Conservation (phyloP, 164 flowering plant genomes). For the Cinnamomum micranthum region DNA sequence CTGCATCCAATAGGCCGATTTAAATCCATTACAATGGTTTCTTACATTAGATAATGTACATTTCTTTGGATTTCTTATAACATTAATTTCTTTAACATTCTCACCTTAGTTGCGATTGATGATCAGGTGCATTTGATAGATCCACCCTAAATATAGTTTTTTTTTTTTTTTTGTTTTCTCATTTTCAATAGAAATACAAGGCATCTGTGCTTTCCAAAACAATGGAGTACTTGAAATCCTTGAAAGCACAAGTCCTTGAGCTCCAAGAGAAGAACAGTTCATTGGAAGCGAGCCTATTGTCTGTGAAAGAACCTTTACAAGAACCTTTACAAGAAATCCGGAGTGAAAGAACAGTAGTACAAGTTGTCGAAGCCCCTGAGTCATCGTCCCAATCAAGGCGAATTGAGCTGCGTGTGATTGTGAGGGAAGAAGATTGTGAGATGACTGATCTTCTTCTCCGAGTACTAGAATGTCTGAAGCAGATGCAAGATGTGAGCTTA, state of each 20-base stretch:
- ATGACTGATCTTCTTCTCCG: constrained; percentile 32
- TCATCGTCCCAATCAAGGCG: constrained; percentile 29
- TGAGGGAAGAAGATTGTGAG: constrained; percentile 33
- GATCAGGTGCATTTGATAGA: neutral
- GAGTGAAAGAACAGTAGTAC: constrained; percentile 29
- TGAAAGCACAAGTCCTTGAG: constrained; percentile 48
- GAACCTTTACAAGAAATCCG: constrained; percentile 7
- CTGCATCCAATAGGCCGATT: too few species aligned
- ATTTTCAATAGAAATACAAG: constrained; percentile 57
- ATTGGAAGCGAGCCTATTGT: constrained; percentile 36
- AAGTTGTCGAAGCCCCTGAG: constrained; percentile 23
- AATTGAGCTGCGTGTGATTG: constrained; percentile 38
- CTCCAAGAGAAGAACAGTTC: constrained; percentile 41
- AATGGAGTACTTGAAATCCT: constrained; percentile 42
- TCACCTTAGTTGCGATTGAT: neutral
- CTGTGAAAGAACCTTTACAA: constrained; percentile 5
- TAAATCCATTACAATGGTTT: too few species aligned
- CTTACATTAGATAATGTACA: too few species aligned
- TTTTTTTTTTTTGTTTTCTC: neutral
- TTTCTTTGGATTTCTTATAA: neutral
- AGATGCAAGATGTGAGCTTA: constrained; percentile 31
- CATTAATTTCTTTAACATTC: too few species aligned
- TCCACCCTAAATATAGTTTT: neutral
- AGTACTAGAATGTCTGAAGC: constrained; percentile 52
- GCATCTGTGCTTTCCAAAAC: constrained; percentile 58